Base-by-base conservation (phyloP, 495 filamentous ascomycete species). In the Podospora comata region DNA sequence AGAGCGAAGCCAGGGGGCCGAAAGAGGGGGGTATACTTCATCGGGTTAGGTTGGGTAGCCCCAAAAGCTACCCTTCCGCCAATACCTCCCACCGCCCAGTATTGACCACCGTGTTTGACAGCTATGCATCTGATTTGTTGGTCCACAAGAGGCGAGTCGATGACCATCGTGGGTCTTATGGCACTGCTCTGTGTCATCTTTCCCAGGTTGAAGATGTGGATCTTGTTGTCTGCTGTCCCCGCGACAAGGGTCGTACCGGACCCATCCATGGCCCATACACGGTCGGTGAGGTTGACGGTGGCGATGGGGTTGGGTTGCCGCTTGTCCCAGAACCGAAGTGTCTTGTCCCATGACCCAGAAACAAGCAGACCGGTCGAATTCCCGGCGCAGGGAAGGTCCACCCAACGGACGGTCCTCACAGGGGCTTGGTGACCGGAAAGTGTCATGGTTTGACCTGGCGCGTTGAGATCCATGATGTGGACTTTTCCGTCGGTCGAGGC, bases 271-370 rank as follows among this genome's bases (percentile, higher is more conserved):
- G 88, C 86, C 82, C 96, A 97, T 59, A 97, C 85, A 62, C 93
- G 88, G 71, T 97, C 92, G 68, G 90, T 89, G 69, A 89, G 89
- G 23, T 86, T 79, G 3, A 97, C 71, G 7, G 81, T 81, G 5
- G 85, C 91, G 61, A 90, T 87, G 13, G 92, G 86, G 2, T 64
- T 71, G 15, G 77, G 83, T 66, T 86, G 82, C 62, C 91, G 87
- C 28, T 48, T 48, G 77, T 97, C 93, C 92, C 93, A 97, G 83
- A 93, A 96, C 75, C 92, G 93, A 75, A 97, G 79, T 3, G 88
- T 93, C 79, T 92, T 93, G 80, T 97, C 93, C 93, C 93, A 97
- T 13, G 90, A 92, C 65, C 92, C 93, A 3, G 93, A 94, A 39
- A 92, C 86, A 68, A 96, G 80, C 71, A 93, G 39, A 16, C 39